Conservation (phyloP, 2,329 filamentous ascomycete species). For the Colletotrichum chrysophilum region DNA sequence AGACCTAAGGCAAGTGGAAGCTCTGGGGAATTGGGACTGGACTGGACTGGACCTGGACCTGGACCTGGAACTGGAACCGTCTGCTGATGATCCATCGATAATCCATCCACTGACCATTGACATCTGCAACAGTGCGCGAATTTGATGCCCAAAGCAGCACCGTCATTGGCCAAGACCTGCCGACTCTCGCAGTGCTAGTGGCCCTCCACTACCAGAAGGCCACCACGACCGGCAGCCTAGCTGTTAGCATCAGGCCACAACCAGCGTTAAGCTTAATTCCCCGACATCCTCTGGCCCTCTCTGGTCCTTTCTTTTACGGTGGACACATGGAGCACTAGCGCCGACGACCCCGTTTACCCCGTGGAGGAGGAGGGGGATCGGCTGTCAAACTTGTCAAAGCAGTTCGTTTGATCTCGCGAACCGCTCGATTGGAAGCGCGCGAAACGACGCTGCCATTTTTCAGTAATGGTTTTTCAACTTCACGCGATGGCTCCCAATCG, state of each 20-base stretch:
- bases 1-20: neutral
- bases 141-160: neutral
- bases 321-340: neutral
- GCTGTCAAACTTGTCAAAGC: slow-evolving; percentile 4
- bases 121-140: neutral
- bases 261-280: slow-evolving; percentile 19
- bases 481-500: neutral
- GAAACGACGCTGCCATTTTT: neutral
- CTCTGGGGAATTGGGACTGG: neutral
- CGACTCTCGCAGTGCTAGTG: neutral
- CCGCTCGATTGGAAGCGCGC: neutral
- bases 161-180: slow-evolving; percentile 5
- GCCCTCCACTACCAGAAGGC: neutral
- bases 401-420: slow-evolving; percentile 13
- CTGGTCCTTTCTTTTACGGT: neutral
- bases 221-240: neutral
- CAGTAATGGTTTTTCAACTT: neutral
- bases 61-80: neutral
- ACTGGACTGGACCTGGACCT: too few relatives aligned
- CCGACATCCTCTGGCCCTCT: neutral
- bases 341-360: neutral
- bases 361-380: neutral
- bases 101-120: neutral
- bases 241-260: slow-evolving; percentile 1
- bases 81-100: neutral